phyloP scores from a whole-genome alignment of 495 filamentous ascomycete species.

The Aspergillus bridgeri region DNA sequence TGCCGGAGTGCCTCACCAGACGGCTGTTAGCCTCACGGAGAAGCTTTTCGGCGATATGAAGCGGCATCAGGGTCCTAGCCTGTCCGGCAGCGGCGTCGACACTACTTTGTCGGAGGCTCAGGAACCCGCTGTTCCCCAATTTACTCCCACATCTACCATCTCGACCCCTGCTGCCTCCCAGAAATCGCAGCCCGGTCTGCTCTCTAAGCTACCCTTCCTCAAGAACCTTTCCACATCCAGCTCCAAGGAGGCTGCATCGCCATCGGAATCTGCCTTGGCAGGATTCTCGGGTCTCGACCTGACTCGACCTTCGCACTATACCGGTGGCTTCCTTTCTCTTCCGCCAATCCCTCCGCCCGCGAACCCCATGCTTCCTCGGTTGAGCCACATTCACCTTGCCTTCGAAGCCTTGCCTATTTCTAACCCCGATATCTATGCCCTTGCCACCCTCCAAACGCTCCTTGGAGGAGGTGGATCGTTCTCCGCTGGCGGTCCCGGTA shows the following conservation, averaged over 20 bases:
- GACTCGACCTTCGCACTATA: slow-evolving; percentile 73
- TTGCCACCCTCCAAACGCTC: slow-evolving; percentile 94
- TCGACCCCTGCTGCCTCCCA: slow-evolving; percentile 37
- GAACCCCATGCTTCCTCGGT: slow-evolving; percentile 72
- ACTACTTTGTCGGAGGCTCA: slow-evolving; percentile 49
- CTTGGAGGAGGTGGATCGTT: slow-evolving; percentile 96
- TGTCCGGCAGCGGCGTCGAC: slow-evolving; percentile 56
- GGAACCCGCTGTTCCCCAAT: slow-evolving; percentile 40
- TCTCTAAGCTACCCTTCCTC: slow-evolving; percentile 88
- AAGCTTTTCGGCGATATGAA: slow-evolving; percentile 91
- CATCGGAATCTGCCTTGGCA: slow-evolving; percentile 37
- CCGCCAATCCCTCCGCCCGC: slow-evolving; percentile 72
- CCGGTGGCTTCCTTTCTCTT: slow-evolving; percentile 85
- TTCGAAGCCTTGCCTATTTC: slow-evolving; percentile 94
- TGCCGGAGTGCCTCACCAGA: slow-evolving; percentile 79
- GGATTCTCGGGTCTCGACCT: slow-evolving; percentile 54
- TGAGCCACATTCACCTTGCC: slow-evolving; percentile 89
- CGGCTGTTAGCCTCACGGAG: slow-evolving; percentile 76
- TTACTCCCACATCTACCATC: slow-evolving; percentile 38
- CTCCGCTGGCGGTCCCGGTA: slow-evolving; percentile 94
- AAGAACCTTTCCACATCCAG: slow-evolving; percentile 81
- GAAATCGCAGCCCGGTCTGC: slow-evolving; percentile 50
- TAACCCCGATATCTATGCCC: slow-evolving; percentile 88
- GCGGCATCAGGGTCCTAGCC: slow-evolving; percentile 42
- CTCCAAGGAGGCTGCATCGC: slow-evolving; percentile 52